These are phyloP conservation scores for Chrysopogon serrulatus DNA, from an alignment of 176 grass and related monocot species.

Conservation along the genomic window DNA sequence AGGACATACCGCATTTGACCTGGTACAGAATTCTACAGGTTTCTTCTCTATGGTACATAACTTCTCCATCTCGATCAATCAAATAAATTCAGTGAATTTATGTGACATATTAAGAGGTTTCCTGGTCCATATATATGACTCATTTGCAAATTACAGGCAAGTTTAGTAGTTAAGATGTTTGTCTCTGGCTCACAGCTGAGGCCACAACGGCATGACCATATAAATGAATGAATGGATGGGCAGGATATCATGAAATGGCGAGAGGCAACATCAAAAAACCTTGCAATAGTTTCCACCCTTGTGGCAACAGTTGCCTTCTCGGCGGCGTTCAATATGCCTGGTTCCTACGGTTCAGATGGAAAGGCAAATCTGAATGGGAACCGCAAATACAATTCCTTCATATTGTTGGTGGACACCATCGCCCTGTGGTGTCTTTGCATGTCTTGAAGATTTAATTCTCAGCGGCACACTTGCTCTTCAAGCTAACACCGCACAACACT, in stretches of 20 bases:
- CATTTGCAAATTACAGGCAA: background rate
- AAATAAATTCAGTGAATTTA: too few species aligned
- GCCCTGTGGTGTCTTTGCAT: too few species aligned
- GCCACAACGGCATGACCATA: constrained; percentile 45
- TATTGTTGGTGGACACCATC: constrained; percentile 40
- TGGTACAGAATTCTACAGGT: background rate
- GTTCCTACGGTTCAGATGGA: constrained; percentile 37
- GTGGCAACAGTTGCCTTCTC: constrained; percentile 50
- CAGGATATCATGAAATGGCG: constrained; percentile 44
- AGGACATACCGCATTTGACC: constrained; percentile 23
- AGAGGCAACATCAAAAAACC: constrained; percentile 30
- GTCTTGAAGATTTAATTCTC: too few species aligned
- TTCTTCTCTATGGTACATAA: constrained; percentile 57
- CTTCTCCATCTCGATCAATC: too few species aligned
- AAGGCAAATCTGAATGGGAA: constrained; percentile 21
- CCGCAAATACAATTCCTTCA: too few species aligned
- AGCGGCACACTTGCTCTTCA: too few species aligned
- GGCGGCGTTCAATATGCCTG: constrained; percentile 51
- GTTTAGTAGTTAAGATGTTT: constrained; percentile 12
- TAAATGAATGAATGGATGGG: constrained; percentile 30
- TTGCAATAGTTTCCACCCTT: constrained; percentile 30
- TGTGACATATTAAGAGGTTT: too few species aligned
- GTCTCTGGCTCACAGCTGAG: constrained; percentile 27
- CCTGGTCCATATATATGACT: background rate
- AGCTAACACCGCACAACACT: too few species aligned